Percentiles rank a stretch among this genome's conserved stretches.
phyloP scores from a whole-genome alignment of 306 rosid species.

The Pyrus pyrifolia region DNA sequence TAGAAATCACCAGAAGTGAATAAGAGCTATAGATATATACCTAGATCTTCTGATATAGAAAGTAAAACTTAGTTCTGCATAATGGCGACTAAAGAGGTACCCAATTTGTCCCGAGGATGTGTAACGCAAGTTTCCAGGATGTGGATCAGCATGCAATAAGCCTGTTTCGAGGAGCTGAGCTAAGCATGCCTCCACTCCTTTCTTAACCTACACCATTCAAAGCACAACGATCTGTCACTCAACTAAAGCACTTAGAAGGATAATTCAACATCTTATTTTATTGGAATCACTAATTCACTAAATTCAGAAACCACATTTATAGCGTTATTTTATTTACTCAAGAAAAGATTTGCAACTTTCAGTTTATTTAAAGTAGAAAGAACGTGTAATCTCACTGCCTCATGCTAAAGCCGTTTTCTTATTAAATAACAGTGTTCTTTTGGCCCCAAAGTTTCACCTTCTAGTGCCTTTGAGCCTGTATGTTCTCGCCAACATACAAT shows the following conservation, averaged over 20 bases:
- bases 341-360: neutral
- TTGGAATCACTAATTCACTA: neutral
- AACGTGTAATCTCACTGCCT: neutral
- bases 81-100: conserved; percentile 27
- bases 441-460: neutral
- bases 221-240: conserved; percentile 19
- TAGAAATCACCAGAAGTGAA: conserved; percentile 9
- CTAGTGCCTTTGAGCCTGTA: neutral
- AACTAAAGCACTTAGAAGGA: neutral
- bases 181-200: conserved; percentile 87
- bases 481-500: neutral
- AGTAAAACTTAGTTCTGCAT: neutral
- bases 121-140: conserved; percentile 92
- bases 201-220: conserved; percentile 57
- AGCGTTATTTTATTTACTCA: neutral
- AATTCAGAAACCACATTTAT: neutral
- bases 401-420: neutral
- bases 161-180: conserved; percentile 97
- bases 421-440: neutral
- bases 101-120: conserved; percentile 82
- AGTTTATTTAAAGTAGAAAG: neutral
- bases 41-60: neutral
- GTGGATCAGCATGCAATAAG: conserved; percentile 96
- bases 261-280: neutral
- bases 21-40: neutral